Evolutionary conservation across 1,284 basidiomycete genomes (phyloP).

Genomic region (Cryptococcus sp.): DNA sequence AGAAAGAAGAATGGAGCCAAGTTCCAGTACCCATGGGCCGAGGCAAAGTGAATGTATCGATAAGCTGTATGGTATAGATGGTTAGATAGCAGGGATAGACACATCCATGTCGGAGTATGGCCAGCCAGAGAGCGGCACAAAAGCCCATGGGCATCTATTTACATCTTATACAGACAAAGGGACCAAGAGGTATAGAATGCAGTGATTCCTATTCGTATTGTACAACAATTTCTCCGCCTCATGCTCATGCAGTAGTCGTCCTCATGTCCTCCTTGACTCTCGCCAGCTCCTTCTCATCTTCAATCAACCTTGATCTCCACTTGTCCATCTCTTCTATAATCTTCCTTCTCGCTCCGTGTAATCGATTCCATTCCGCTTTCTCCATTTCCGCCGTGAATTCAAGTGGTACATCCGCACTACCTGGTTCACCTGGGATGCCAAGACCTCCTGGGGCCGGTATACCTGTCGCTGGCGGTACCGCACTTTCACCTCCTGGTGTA

Average conservation of each 20-base stretch:
- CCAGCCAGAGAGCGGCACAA: no score
- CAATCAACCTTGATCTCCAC: constrained; percentile 54
- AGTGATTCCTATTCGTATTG: no score
- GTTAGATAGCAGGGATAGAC: no score
- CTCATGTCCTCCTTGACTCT: constrained; percentile 35
- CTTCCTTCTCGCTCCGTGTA: constrained; percentile 70
- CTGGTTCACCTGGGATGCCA: constrained; percentile 37
- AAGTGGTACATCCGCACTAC: constrained; percentile 51
- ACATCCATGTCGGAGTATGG: no score
- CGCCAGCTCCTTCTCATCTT: constrained; percentile 46
- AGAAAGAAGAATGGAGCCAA: constrained; percentile 73
- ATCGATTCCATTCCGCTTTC: constrained; percentile 71
- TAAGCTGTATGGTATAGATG: background rate
- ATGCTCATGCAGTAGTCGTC: background rate
- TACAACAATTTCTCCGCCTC: background rate
- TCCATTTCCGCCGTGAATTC: constrained; percentile 82
- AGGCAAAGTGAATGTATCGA: background rate
- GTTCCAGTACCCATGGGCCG: constrained; percentile 47
- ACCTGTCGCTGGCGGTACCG: constrained; percentile 49
- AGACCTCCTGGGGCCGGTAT: constrained; percentile 48
- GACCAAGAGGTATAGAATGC: no score
- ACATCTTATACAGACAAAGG: no score
- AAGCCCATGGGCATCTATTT: no score
- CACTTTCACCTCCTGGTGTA: background rate
- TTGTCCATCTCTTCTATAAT: constrained; percentile 52